Base-by-base conservation (phyloP, 2,329 filamentous ascomycete species). In the Aureobasidium sp. region DNA sequence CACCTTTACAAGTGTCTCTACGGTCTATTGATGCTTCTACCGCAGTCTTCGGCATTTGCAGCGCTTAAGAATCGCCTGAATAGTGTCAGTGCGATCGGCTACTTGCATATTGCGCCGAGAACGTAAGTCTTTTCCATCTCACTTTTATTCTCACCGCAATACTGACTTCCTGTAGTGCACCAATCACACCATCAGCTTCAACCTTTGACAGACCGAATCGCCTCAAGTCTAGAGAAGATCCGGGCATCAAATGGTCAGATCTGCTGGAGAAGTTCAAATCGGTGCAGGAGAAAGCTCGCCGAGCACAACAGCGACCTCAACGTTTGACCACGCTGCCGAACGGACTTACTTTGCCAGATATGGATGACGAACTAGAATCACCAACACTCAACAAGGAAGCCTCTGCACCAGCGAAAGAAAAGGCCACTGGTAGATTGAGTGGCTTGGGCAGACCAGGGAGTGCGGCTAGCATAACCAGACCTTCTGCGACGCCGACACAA, bases 21-120 rank as follows among this genome's bases (percentile, higher is more conserved):
- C 70, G 94, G 94, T 10, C 84, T 99, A 49, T 81, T 99, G 60
- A 99, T 99, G 94, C 86, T 99, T 21, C 82, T 99, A n/a, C 94
- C 94, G 0, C 94, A 99, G 76, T 97, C 93, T 16, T 95, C 91
- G 32, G 95, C 94, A 9, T 99, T 99, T 76, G 94, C 92, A 32
- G 93, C 94, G 2, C 80, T 99, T 62, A 97, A 97, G 73, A 99
- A 99, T 72, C 86, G 94, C 45, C 82, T 99, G 55, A 97, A 97
- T 75, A 96, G 90, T 74, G 94, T 99, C 67, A 96, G 90, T 78
- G 92, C 94, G 58, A 97, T 99, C 72, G 94, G 93, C 47, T 96
- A 96, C 74, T 79, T 99, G 64, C 93, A 97, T 72, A 88, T 89
- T 67, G 86, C 87, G 65, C 89, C 85, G 36, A 79, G 90, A 82